Evolutionary conservation across 768 basidiomycete genomes (phyloP).

Genomic region (Phaeolepiota aurea): DNA sequence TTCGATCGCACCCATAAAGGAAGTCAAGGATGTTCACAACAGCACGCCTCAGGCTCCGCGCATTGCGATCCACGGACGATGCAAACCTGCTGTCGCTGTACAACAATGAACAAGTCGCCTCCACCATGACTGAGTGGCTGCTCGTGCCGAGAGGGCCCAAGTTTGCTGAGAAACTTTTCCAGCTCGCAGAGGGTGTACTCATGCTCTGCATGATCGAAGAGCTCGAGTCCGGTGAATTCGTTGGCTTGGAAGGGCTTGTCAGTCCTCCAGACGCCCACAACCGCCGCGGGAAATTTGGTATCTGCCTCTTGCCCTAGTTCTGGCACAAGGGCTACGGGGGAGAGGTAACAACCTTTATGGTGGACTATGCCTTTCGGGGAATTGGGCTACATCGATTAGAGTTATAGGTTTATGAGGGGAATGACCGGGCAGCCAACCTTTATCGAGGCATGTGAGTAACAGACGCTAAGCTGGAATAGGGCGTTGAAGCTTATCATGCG

Average conservation of each 20-base stretch:
- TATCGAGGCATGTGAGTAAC: slow-evolving; percentile 11
- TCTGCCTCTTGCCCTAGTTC: not conserved
- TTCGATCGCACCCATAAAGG: not conserved
- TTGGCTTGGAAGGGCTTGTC: not conserved
- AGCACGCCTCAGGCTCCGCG: slow-evolving; percentile 9
- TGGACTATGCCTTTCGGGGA: slow-evolving; percentile 9
- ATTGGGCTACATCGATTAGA: slow-evolving; percentile 12
- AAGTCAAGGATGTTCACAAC: slow-evolving; percentile 2
- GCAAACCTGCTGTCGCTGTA: slow-evolving; percentile 8
- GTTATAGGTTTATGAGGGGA: slow-evolving; percentile 11
- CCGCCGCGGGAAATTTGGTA: not conserved
- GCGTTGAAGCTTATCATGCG: not conserved
- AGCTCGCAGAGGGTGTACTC: slow-evolving; percentile 7
- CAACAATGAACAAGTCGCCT: slow-evolving; percentile 9
- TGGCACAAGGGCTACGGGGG: slow-evolving; percentile 7
- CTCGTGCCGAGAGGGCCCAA: slow-evolving; percentile 8
- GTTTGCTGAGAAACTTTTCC: slow-evolving; percentile 7
- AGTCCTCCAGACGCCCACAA: not conserved
- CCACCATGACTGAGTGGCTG: slow-evolving; percentile 7
- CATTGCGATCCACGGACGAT: slow-evolving; percentile 6
- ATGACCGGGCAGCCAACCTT: slow-evolving; percentile 9
- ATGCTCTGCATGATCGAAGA: slow-evolving; percentile 13
- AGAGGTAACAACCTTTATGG: slow-evolving; percentile 9
- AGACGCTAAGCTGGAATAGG: not conserved
- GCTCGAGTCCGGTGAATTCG: not conserved